phyloP scores from a whole-genome alignment of 2,329 filamentous ascomycete genomes.

The Sporothrix brasiliensis region DNA sequence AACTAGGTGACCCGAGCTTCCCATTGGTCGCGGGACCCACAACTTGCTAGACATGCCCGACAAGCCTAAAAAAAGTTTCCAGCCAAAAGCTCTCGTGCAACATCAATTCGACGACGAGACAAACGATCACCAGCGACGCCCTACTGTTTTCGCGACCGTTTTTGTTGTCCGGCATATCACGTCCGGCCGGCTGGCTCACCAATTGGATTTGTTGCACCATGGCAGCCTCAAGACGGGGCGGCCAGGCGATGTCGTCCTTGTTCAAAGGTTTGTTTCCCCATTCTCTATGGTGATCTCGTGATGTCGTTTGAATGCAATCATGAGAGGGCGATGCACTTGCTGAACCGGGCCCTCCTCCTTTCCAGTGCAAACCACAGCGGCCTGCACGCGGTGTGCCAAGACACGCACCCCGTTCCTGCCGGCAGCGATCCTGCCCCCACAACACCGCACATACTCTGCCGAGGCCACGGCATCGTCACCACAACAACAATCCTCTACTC shows the following conservation, averaged over 20 bases:
- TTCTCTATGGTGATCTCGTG: conserved; percentile 13
- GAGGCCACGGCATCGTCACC: conserved; percentile 24
- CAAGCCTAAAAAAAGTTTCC: conserved; percentile 31
- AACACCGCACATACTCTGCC: conserved; percentile 25
- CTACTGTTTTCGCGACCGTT: background rate
- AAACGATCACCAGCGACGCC: conserved; percentile 13
- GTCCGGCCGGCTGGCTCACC: background rate
- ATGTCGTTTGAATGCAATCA: background rate
- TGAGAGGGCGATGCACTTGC: background rate
- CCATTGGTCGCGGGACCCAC: background rate
- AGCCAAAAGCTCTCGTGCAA: conserved; percentile 19
- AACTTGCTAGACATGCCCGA: conserved; percentile 1
- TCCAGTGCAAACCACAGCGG: conserved; percentile 30
- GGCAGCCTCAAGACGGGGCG: conserved; percentile 61
- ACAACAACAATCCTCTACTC: conserved; percentile 27
- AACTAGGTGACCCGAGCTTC: background rate
- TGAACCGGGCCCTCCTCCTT: background rate
- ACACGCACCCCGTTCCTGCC: conserved; percentile 16
- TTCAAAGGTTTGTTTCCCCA: conserved; percentile 50
- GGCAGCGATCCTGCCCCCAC: conserved; percentile 22
- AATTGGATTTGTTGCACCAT: conserved; percentile 42
- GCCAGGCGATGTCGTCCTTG: conserved; percentile 53
- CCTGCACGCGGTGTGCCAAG: conserved; percentile 44
- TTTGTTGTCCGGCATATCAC: background rate
- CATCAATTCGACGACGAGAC: conserved; percentile 12